Conservation (phyloP, 1,284 basidiomycete genomes). For the Heterobasidion annosum region DNA sequence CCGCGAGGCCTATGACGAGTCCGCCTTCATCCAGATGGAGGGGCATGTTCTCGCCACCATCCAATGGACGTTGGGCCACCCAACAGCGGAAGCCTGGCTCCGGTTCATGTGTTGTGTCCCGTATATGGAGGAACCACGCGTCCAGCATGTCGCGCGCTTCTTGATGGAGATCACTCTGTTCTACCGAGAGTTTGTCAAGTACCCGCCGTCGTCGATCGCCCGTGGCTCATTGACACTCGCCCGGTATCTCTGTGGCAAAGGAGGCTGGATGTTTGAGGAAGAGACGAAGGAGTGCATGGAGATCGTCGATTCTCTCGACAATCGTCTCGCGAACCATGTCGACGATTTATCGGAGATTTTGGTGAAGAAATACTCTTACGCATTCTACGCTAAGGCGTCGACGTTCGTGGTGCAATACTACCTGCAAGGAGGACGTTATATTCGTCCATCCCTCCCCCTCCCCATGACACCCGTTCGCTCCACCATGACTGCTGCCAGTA, state of each 20-base stretch:
- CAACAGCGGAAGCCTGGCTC: constrained; percentile 96
- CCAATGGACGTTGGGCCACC: constrained; percentile 95
- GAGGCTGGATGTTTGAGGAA: constrained; percentile 61
- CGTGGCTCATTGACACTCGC: constrained; percentile 84
- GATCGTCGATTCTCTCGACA: constrained; percentile 81
- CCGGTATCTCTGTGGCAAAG: constrained; percentile 77
- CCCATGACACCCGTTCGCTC: constrained; percentile 67
- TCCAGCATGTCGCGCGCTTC: constrained; percentile 93
- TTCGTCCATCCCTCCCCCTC: constrained; percentile 39
- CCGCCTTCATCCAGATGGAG: constrained; percentile 96
- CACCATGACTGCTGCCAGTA: constrained; percentile 41
- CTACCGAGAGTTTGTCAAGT: constrained; percentile 90
- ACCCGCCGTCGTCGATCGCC: constrained; percentile 81
- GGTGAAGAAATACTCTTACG: constrained; percentile 95
- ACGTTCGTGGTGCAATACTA: constrained; percentile 91
- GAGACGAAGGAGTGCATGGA: constrained; percentile 72
- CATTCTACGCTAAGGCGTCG: constrained; percentile 91
- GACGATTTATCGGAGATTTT: constrained; percentile 89
- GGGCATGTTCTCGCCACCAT: constrained; percentile 95
- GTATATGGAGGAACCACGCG: constrained; percentile 75
- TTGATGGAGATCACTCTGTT: constrained; percentile 98
- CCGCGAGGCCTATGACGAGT: constrained; percentile 91
- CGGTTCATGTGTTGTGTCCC: constrained; percentile 69
- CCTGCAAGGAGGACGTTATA: constrained; percentile 66
- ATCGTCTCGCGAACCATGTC: constrained; percentile 75